Conservation (phyloP, 1,139 yeast species). For the Debaryomycetaceae sp. region DNA sequence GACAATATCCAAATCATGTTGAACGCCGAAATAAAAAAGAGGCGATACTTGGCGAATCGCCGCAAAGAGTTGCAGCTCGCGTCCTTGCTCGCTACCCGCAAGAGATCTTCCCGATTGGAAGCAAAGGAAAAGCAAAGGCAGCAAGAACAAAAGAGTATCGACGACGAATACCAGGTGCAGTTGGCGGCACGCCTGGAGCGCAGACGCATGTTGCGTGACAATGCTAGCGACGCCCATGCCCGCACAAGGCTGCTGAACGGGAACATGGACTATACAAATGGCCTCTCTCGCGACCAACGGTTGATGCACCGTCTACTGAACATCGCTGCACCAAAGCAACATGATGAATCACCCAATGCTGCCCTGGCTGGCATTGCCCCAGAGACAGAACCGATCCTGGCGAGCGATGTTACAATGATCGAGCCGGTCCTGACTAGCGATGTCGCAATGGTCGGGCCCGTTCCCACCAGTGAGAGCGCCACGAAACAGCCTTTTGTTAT, state of each 20-base stretch:
- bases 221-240: constrained; percentile 6
- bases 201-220: constrained; percentile 15
- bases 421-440: no score
- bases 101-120: constrained; percentile 18
- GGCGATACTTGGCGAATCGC: constrained; percentile 31
- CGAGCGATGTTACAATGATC: no score
- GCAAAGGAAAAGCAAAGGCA: constrained; percentile 37
- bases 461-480: no score
- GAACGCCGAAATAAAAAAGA: constrained; percentile 19
- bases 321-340: no score
- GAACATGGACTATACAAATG: constrained; percentile 12
- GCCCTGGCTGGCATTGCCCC: no score
- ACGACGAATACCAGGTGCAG: constrained; percentile 20
- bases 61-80: constrained; percentile 38
- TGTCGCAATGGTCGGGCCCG: no score
- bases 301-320: constrained; percentile 19
- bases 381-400: no score
- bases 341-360: no score
- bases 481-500: no score
- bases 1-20: constrained; percentile 16
- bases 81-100: constrained; percentile 32
- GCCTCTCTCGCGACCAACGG: constrained; percentile 32
- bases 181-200: constrained; percentile 29
- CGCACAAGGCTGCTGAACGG: neutral
- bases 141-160: constrained; percentile 18